A percentile compares a stretch with the other conserved stretches of the same genome.
These are phyloP conservation scores for Mycena rebaudengoi DNA, from an alignment of 768 basidiomycete genomes.

Conservation along the genomic window DNA sequence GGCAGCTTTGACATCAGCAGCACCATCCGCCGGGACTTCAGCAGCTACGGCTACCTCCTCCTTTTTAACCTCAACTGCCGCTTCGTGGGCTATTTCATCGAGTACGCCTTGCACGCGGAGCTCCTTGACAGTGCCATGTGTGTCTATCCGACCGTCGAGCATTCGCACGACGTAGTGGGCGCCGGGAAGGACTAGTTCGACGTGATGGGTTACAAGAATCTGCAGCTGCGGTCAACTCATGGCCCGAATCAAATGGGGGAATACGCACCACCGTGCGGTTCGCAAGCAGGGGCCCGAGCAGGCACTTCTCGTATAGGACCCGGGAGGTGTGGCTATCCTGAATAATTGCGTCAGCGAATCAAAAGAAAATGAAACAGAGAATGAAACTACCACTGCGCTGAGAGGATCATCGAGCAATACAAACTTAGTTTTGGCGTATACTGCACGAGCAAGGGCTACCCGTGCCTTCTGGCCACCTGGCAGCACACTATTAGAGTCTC, in stretches of 20 bases:
- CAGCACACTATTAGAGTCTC: too few relatives aligned
- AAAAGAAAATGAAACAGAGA: too few relatives aligned
- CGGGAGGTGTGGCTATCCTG: slow-evolving; percentile 71
- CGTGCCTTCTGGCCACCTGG: slow-evolving; percentile 86
- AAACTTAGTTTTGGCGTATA: too few relatives aligned
- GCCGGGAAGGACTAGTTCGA: slow-evolving; percentile 83
- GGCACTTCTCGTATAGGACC: slow-evolving; percentile 66
- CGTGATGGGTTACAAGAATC: slow-evolving; percentile 87
- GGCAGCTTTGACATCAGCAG: slow-evolving; percentile 20
- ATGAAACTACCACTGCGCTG: too few relatives aligned
- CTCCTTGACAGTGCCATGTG: slow-evolving; percentile 73
- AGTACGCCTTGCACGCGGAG: slow-evolving; percentile 69
- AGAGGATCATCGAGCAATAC: too few relatives aligned
- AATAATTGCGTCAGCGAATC: too few relatives aligned
- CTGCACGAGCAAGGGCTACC: too few relatives aligned
- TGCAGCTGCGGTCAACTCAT: too few relatives aligned
- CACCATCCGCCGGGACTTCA: too few relatives aligned
- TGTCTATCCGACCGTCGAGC: slow-evolving; percentile 83
- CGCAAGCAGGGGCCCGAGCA: slow-evolving; percentile 70
- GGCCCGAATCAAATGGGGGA: not conserved
- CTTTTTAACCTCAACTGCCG: slow-evolving; percentile 56
- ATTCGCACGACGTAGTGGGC: slow-evolving; percentile 79
- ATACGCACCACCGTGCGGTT: slow-evolving; percentile 68
- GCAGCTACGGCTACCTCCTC: slow-evolving; percentile 52
- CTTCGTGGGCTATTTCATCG: slow-evolving; percentile 66